phyloP scores from a whole-genome alignment of 352 stramenopile genomes.

The Halophytophthora polymorphica region DNA sequence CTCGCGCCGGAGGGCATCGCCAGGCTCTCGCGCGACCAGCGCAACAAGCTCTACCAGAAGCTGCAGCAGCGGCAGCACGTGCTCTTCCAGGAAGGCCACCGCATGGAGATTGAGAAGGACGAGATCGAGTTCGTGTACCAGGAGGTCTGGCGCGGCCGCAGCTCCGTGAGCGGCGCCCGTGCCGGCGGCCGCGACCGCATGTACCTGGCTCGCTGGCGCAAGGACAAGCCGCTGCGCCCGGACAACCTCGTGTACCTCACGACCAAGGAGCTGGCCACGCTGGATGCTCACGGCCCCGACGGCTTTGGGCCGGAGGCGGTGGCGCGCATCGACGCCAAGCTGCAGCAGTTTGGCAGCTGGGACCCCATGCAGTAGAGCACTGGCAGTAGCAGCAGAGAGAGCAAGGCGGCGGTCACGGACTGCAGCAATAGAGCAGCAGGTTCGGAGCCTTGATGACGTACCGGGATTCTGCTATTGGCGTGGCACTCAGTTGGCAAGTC shows the following conservation, averaged over 20 bases:
- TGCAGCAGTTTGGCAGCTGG: constrained; percentile 65
- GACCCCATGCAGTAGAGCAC: constrained; percentile 20
- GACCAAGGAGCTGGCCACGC: constrained; percentile 60
- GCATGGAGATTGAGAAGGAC: constrained; percentile 77
- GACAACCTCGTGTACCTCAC: constrained; percentile 89
- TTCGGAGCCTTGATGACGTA: constrained; percentile 3
- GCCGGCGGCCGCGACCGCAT: constrained; percentile 76
- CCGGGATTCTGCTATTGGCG: too few relatives aligned
- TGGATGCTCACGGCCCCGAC: constrained; percentile 63
- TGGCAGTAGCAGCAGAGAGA: constrained; percentile 4
- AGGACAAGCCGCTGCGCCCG: constrained; percentile 54
- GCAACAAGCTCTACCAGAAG: constrained; percentile 85
- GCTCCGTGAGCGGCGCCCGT: constrained; percentile 59
- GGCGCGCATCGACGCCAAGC: constrained; percentile 59
- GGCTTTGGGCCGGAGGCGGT: constrained; percentile 67
- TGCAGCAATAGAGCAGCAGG: too few relatives aligned
- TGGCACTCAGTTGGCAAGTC: background rate
- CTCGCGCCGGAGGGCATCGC: constrained; percentile 75
- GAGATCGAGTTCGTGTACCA: constrained; percentile 88
- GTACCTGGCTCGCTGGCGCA: constrained; percentile 83
- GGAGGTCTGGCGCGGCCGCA: constrained; percentile 80
- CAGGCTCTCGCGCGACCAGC: constrained; percentile 76
- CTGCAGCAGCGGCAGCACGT: constrained; percentile 73
- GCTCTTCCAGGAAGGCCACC: constrained; percentile 50
- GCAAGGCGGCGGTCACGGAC: background rate